Evolutionary conservation across 169 alveolate species (phyloP), one percentile per base, ranked within the genome.

Genomic region (Eimeria necatrix): DNA sequence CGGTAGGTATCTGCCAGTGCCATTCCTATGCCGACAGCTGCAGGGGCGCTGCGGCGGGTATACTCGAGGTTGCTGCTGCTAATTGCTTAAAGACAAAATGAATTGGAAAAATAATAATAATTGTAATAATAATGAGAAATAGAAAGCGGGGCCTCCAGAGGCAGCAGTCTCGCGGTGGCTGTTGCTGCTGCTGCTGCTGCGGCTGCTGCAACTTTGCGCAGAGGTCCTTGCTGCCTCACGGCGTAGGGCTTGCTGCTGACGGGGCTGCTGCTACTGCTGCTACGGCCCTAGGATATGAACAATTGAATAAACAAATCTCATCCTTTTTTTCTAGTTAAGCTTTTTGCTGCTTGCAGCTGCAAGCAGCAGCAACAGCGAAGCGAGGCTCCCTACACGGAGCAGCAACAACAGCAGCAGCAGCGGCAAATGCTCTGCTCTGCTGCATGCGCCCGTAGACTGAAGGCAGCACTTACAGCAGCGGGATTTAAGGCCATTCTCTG

Each of bases 131-230:
- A n/a, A 68, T 5, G 5, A 68, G 3, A 7, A 68, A n/a, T 68
- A 20, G 73, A 68, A 20, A 68, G 26, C 26, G 32, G n/a, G 78
- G n/a, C 46, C 26, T 5, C n/a, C 12, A n/a, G 26, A 68, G 48
- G 46, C 3, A 14, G 6, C 4, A 4, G 18, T 3, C 32, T 46
- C 1, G 85, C n/a, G 24, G 85, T 24, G 4, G 59, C 85, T 32
- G 61, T 20, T 74, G 85, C 60, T 41, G 60, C 85, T 74, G 85
- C 85, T 74, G 85, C 60, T 52, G 88, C 88, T 78, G 68, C 88
- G 41, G 88, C 88, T 46, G 88, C 70, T 78, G 68, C 88, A 14
- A 18, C 59, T 74, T n/a, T 9, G 83, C 83, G 41, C 51, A 32
- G 9, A 26, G 20, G 85, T 46, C 56, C 56, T 74, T 74, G 85